Percentiles rank a stretch among this genome's conserved stretches.
Evolutionary conservation across 192 early-diverging fungal species (phyloP).

Genomic region (Gonapodya sp.): DNA sequence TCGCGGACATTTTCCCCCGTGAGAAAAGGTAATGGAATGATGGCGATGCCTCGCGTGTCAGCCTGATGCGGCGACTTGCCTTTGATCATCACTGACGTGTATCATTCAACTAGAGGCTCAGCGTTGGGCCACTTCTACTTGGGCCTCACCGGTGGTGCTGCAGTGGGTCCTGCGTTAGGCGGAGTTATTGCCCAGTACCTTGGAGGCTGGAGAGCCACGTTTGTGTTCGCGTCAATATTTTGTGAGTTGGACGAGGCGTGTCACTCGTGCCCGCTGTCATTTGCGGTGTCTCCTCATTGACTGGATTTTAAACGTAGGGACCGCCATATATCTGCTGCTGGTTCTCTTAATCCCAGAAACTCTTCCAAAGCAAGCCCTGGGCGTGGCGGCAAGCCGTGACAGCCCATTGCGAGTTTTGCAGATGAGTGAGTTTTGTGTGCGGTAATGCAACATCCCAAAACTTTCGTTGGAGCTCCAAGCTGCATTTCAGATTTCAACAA

Average conservation of each 20-base stretch:
- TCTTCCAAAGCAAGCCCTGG: background rate
- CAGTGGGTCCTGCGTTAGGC: background rate
- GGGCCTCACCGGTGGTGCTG: background rate
- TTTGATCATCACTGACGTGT: too few relatives aligned
- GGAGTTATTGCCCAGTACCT: conserved; percentile 7
- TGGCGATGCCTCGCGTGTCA: too few relatives aligned
- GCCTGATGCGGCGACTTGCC: too few relatives aligned
- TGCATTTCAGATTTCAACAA: background rate
- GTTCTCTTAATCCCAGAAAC: background rate
- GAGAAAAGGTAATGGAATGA: too few relatives aligned
- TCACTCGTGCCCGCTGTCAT: too few relatives aligned
- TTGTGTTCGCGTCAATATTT: background rate
- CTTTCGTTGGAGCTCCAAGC: too few relatives aligned
- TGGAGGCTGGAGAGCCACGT: background rate
- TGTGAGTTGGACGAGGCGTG: too few relatives aligned
- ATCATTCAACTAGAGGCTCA: background rate
- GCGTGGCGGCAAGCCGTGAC: background rate
- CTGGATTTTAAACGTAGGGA: too few relatives aligned
- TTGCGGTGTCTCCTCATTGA: too few relatives aligned
- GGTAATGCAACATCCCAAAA: too few relatives aligned
- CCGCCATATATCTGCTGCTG: background rate
- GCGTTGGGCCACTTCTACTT: conserved; percentile 3
- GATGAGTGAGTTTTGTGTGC: background rate
- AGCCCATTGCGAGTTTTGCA: background rate
- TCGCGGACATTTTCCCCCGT: conserved; percentile 34